Evolutionary conservation across 2,329 filamentous ascomycete genomes (phyloP), one percentile per base, ranked within the genome.

Genomic region (Stagonosporopsis tanaceti): DNA sequence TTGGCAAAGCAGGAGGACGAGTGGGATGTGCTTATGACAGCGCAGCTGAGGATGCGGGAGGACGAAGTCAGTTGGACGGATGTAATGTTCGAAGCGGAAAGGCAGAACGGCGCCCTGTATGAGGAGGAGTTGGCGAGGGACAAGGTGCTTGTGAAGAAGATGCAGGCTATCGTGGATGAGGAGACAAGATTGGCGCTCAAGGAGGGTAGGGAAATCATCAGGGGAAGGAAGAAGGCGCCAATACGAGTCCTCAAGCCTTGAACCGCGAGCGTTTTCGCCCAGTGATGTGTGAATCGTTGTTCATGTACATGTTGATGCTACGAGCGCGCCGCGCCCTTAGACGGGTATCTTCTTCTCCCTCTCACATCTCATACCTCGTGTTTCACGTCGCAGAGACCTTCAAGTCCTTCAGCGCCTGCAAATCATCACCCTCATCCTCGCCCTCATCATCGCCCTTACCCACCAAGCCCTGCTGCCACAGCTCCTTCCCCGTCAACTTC

Each of bases 401-500:
- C 42, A 77, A 53, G 48, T 69, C 72, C 47, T 76, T 71, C 50
- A 73, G 64, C 17, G 70, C 69, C 52, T 73, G 87, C 20, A 82
- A 74, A 1, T 83, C 82, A 60, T 84, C 82, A 38, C 82, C 84
- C 17, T 84, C 85, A 3, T 91, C 85, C 37, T 88, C 32, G 7
- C 32, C 85, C 35, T 88, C 85, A 59, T 91, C 91, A 25, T 77
- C 76, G n/a, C 65, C 67, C 81, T 92, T 95, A 58, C 87, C 82
- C 69, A 76, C 80, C 62, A 83, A 63, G 6, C 81, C 81, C 60
- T 75, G 74, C 70, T 79, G 75, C 80, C 81, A 83, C 41, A 83
- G 63, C 68, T 83, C 78, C 67, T 73, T 80, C 0, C 82, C 89
- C 17, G 88, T 87, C 80, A 92, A 89, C 78, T 91, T 93, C 79